Percentiles rank a stretch among this genome's conserved stretches.
Conservation (phyloP, 495 filamentous ascomycete genomes). For the Xylaria venustula region DNA sequence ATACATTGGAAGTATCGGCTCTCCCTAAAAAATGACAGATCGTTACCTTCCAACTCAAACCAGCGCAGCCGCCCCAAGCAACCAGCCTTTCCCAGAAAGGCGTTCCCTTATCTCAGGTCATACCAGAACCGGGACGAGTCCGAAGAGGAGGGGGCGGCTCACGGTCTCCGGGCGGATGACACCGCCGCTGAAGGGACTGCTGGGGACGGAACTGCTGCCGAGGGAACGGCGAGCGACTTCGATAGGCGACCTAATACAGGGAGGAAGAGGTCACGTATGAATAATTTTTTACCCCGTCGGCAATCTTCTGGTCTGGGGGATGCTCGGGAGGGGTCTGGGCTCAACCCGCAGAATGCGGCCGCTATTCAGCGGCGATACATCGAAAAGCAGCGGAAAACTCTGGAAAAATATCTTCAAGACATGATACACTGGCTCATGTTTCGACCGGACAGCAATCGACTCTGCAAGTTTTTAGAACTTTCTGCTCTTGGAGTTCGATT, state of each 20-base stretch:
- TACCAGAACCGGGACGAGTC: slow-evolving; percentile 77
- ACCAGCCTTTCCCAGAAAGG: slow-evolving; percentile 82
- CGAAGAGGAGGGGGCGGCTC: slow-evolving; percentile 76
- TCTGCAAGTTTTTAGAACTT: slow-evolving; percentile 94
- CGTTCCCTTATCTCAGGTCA: slow-evolving; percentile 87
- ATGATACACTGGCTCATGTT: slow-evolving; percentile 96
- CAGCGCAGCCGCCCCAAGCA: slow-evolving; percentile 61
- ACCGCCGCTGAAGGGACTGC: slow-evolving; percentile 47
- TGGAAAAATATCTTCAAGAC: slow-evolving; percentile 90
- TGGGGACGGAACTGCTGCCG: slow-evolving; percentile 37
- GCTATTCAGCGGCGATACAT: slow-evolving; percentile 47
- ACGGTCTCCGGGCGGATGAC: slow-evolving; percentile 43
- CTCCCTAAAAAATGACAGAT: slow-evolving; percentile 74
- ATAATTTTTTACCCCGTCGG: slow-evolving; percentile 48
- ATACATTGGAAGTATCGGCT: slow-evolving; percentile 91
- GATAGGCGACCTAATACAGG: slow-evolving; percentile 36
- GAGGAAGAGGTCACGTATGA: slow-evolving; percentile 68
- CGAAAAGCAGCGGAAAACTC: slow-evolving; percentile 73
- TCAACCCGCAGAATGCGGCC: slow-evolving; percentile 26
- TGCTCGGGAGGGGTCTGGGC: slow-evolving; percentile 26
- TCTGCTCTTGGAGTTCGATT: slow-evolving; percentile 94
- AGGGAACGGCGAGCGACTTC: slow-evolving; percentile 42
- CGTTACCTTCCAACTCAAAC: slow-evolving; percentile 48
- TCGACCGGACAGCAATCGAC: slow-evolving; percentile 87
- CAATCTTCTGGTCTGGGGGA: slow-evolving; percentile 40